Percentiles rank a stretch among this genome's conserved stretches.
These are phyloP conservation scores for Pleurotus salmoneostramineus DNA, from an alignment of 768 basidiomycete genomes.

Conservation along the genomic window DNA sequence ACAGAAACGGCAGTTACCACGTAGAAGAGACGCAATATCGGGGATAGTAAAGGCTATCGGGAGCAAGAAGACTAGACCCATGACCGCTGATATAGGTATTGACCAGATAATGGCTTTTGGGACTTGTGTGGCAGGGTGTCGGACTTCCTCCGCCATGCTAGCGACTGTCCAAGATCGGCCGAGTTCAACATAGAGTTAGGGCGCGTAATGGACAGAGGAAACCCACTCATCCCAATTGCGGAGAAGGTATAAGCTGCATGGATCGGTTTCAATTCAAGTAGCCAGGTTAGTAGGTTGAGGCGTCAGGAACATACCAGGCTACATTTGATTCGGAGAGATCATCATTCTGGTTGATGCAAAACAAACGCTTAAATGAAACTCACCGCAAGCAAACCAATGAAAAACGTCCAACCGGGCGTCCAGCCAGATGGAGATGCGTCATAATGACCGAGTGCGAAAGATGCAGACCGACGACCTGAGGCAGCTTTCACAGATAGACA, in stretches of 20 bases:
- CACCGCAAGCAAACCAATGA: constrained; percentile 60
- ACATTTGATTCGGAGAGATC: not conserved
- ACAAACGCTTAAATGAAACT: constrained; percentile 8
- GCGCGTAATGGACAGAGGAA: constrained; percentile 5
- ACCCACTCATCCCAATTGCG: constrained; percentile 58
- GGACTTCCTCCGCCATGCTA: constrained; percentile 68
- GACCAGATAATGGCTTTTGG: constrained; percentile 53
- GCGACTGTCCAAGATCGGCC: constrained; percentile 34
- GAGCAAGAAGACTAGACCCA: constrained; percentile 52
- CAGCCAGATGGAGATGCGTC: constrained; percentile 64
- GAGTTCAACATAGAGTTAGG: not conserved
- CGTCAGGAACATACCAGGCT: not conserved
- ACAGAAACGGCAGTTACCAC: constrained; percentile 29
- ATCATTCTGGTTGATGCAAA: not conserved
- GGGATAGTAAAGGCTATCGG: constrained; percentile 66
- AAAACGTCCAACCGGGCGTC: constrained; percentile 67
- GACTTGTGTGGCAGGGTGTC: constrained; percentile 49
- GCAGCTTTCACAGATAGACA: constrained; percentile 55
- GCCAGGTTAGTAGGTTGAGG: not conserved
- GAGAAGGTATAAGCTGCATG: constrained; percentile 49
- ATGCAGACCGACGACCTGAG: constrained; percentile 46
- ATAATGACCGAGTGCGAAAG: constrained; percentile 56
- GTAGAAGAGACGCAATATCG: constrained; percentile 46
- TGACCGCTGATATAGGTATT: constrained; percentile 46
- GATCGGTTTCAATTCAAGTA: not conserved